Evolutionary conservation across 495 filamentous ascomycete genomes (phyloP).

Genomic region (Xylaria castorea): DNA sequence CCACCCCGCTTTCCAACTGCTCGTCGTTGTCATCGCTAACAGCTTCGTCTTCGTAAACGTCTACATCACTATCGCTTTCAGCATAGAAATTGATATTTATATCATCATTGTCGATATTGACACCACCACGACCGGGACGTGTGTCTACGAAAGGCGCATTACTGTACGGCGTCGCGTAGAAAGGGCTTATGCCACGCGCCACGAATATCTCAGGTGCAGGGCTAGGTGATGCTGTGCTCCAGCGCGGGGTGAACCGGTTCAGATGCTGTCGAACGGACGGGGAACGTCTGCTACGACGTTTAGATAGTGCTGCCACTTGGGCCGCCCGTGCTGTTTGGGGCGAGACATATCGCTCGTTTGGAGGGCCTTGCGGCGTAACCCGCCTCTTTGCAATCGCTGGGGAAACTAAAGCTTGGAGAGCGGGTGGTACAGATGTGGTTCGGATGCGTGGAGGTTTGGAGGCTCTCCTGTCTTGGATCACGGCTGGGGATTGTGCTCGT

Average conservation of each 20-base stretch:
- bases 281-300: constrained; percentile 49
- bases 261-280: constrained; percentile 48
- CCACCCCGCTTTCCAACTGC: neutral
- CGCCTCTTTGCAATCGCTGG: constrained; percentile 48
- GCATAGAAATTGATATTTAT: constrained; percentile 36
- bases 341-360: constrained; percentile 47
- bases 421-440: constrained; percentile 56
- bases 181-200: constrained; percentile 53
- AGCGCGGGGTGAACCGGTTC: constrained; percentile 51
- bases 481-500: constrained; percentile 46
- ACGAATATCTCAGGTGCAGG: constrained; percentile 41
- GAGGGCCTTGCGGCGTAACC: constrained; percentile 42
- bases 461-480: constrained; percentile 48
- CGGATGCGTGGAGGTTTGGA: constrained; percentile 52
- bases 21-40: constrained; percentile 37
- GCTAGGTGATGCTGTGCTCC: constrained; percentile 47
- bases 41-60: constrained; percentile 41
- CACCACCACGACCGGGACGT: constrained; percentile 24
- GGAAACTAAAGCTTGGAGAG: constrained; percentile 32
- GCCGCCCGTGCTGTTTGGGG: constrained; percentile 39
- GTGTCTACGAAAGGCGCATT: constrained; percentile 47
- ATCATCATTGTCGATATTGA: constrained; percentile 30
- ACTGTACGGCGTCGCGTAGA: constrained; percentile 63
- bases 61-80: constrained; percentile 45
- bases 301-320: constrained; percentile 34